Evolutionary conservation across 2,329 filamentous ascomycete species (phyloP).

Genomic region (Ceratocystis alfenasii): DNA sequence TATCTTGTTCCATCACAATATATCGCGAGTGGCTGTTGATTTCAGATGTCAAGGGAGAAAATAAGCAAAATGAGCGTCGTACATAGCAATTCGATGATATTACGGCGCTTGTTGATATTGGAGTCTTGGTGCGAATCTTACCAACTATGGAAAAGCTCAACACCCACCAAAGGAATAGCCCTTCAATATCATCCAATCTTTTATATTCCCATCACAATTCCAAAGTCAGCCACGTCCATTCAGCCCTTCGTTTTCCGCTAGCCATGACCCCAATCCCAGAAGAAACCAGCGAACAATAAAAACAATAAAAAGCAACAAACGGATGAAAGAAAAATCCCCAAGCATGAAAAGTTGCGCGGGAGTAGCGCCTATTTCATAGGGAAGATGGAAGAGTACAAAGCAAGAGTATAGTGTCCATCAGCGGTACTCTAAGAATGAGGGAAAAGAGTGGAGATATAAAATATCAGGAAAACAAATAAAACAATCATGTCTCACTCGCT

Average conservation of each 20-base stretch:
- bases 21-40: neutral
- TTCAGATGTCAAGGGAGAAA: neutral
- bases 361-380: neutral
- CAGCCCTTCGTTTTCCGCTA: slow-evolving; percentile 8
- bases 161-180: neutral
- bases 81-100: neutral
- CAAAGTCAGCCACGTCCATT: neutral
- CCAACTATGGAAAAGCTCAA: neutral
- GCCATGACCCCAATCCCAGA: slow-evolving; percentile 4
- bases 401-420: slow-evolving; percentile 10
- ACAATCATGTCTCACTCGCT: neutral
- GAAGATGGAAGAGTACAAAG: slow-evolving; percentile 7
- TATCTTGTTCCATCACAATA: neutral
- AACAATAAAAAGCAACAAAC: neutral
- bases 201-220: slow-evolving; percentile 17
- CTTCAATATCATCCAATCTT: neutral
- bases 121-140: neutral
- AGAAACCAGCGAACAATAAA: slow-evolving; percentile 6
- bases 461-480: slow-evolving; percentile 7
- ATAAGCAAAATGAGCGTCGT: neutral
- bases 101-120: neutral
- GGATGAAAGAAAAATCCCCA: neutral
- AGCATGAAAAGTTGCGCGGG: neutral
- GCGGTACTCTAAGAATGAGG: neutral
- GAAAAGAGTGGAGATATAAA: slow-evolving; percentile 4